Percentiles rank a stretch among this genome's conserved stretches.
These are phyloP conservation scores for Adenanthera pavonina DNA, from an alignment of 306 rosid species.

Conservation along the genomic window DNA sequence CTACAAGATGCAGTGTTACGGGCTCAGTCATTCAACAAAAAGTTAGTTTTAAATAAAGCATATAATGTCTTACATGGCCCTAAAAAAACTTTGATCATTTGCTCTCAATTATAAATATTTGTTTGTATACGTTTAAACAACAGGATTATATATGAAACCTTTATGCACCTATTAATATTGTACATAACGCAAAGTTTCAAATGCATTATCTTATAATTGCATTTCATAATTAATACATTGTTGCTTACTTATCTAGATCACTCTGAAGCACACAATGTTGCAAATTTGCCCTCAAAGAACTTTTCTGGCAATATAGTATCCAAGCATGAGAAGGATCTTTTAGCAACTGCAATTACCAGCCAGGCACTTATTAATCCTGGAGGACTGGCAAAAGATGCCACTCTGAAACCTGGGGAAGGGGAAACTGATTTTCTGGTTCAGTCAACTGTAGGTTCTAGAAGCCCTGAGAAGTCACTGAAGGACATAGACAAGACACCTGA, in stretches of 20 bases:
- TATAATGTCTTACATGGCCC: neutral
- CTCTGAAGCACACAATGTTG: constrained; percentile 33
- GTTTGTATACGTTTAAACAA: constrained; percentile 12
- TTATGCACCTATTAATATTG: neutral
- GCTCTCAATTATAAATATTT: constrained; percentile 15
- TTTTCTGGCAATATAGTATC: constrained; percentile 21
- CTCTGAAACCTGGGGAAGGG: constrained; percentile 29
- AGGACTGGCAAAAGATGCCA: constrained; percentile 36
- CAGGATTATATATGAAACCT: constrained; percentile 28
- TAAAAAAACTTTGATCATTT: constrained; percentile 15
- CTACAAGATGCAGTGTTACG: neutral
- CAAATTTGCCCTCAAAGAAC: constrained; percentile 30
- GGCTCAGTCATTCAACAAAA: neutral
- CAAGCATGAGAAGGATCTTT: neutral
- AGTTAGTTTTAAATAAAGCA: neutral
- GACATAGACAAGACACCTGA: constrained; percentile 31
- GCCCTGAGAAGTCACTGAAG: constrained; percentile 12
- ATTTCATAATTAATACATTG: constrained; percentile 24
- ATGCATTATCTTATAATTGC: constrained; percentile 10
- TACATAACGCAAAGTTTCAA: neutral
- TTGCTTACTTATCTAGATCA: constrained; percentile 23
- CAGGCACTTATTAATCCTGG: constrained; percentile 18
- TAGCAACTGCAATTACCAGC: constrained; percentile 34
- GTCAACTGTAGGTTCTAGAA: constrained; percentile 10
- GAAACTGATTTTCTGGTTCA: constrained; percentile 26